Conservation (phyloP, 257 asterid genomes). For the Cynanchum wilfordii region DNA sequence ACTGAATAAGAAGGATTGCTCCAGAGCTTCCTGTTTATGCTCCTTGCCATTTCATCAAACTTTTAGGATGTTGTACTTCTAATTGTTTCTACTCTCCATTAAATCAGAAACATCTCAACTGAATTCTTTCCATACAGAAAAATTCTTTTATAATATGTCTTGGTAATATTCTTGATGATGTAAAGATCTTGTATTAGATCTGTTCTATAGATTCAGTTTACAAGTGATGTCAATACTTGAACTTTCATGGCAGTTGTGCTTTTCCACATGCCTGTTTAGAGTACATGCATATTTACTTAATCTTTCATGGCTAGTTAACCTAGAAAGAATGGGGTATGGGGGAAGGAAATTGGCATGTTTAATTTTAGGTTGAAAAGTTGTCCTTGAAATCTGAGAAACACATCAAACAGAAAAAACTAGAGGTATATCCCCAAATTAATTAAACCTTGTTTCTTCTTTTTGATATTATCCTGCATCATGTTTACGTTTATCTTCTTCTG, state of each 20-base stretch:
- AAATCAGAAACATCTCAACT: not conserved
- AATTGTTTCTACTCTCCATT: not conserved
- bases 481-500: constrained; percentile 5
- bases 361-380: too few relatives aligned
- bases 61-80: not conserved
- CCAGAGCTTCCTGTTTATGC: not conserved
- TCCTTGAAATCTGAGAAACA: not conserved
- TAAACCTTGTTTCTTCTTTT: not conserved
- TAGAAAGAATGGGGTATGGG: not conserved
- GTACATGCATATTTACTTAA: not conserved
- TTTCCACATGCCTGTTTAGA: not conserved
- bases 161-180: not conserved
- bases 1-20: not conserved
- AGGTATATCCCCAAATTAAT: not conserved
- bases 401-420: not conserved
- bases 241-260: not conserved
- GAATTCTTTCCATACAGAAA: not conserved
- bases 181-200: not conserved
- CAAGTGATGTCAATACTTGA: not conserved
- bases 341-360: not conserved
- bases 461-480: not conserved
- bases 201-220: not conserved
- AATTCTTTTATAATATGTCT: not conserved
- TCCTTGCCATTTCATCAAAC: not conserved
- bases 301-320: not conserved